A percentile compares a stretch with the other conserved stretches of the same genome.
phyloP scores from a whole-genome alignment of 2,329 filamentous ascomycete species.

The Diaporthe eres region DNA sequence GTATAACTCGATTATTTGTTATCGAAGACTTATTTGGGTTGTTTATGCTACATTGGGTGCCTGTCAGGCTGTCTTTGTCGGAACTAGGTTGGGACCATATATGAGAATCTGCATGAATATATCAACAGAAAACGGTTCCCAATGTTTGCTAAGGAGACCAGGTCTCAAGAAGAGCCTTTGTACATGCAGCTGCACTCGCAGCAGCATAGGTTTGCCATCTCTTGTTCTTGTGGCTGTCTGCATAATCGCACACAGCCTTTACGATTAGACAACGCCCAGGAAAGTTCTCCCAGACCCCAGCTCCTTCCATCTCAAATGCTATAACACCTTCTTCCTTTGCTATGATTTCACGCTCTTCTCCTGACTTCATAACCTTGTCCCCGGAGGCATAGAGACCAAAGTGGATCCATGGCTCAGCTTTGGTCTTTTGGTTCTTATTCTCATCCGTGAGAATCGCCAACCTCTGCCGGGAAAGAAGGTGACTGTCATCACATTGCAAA shows the following conservation, averaged over 20 bases:
- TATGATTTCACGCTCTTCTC: background rate
- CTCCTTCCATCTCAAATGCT: constrained; percentile 8
- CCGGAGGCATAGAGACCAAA: constrained; percentile 3
- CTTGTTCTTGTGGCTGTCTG: constrained; percentile 18
- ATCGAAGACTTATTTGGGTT: background rate
- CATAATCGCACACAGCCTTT: background rate
- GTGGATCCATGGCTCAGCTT: background rate
- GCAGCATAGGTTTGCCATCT: background rate
- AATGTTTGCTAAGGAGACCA: background rate
- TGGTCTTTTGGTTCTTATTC: too few relatives aligned
- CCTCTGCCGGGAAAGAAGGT: background rate
- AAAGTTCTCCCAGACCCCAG: background rate
- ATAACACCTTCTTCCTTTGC: background rate
- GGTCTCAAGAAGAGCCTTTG: background rate
- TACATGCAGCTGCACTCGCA: background rate
- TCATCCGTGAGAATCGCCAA: background rate
- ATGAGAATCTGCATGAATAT: background rate
- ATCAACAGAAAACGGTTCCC: background rate
- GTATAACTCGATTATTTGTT: background rate
- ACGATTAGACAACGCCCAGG: background rate
- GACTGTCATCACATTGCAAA: background rate
- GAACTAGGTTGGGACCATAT: background rate
- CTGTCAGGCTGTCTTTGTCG: background rate
- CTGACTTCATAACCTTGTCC: constrained; percentile 14
- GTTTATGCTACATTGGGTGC: background rate